Evolutionary conservation across 1,284 basidiomycete species (phyloP), one percentile per base, ranked within the genome.

Genomic region (Nidula niveotomentosa): DNA sequence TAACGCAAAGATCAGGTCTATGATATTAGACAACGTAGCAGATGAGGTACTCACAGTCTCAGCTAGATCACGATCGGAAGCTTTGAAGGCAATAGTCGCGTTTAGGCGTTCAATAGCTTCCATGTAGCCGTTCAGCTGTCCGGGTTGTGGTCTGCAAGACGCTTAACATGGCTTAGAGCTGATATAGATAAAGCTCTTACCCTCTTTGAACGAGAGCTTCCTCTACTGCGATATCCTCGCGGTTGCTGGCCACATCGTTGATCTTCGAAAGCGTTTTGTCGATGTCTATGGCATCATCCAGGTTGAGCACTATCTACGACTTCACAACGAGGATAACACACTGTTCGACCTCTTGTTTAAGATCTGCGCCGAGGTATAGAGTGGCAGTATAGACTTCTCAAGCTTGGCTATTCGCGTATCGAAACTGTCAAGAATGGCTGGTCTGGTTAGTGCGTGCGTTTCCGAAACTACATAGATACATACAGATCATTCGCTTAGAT

Each of bases 401-500:
- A 93, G 77, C 66, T 87, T 90, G 39, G 87, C 83, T 8, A 93
- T 72, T 23, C 90, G 80, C 1, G 83, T 83, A 66, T 92, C 91
- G 61, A 92, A 90, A 62, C 85, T 90, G 59, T 86, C 84, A 51
- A 93, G 76, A 60, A 92, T 86, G 44, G 86, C 90, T 92, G 62
- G 58, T 64, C 57, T 64, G 64, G 56, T 72, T 58, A 69, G 69
- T 67, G 53, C 17, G 23, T 60, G 56, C 49, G 53, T 35, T 15
- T 37, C 6, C 18, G 41, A 30, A 44, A 35, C 30, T 17, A 36
- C 39, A 37, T 15, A 9, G 34, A 36, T 13, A 72, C 87, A 56
- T 72, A 91, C 90, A 83, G 60, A 83, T 91, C 90, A 93, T 92
- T 49, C 88, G 76, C 62, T 89, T 86, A 0, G 90, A 91, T 56